Conservation (phyloP, 2,329 filamentous ascomycete species). For the Plectosphaerella sp. region DNA sequence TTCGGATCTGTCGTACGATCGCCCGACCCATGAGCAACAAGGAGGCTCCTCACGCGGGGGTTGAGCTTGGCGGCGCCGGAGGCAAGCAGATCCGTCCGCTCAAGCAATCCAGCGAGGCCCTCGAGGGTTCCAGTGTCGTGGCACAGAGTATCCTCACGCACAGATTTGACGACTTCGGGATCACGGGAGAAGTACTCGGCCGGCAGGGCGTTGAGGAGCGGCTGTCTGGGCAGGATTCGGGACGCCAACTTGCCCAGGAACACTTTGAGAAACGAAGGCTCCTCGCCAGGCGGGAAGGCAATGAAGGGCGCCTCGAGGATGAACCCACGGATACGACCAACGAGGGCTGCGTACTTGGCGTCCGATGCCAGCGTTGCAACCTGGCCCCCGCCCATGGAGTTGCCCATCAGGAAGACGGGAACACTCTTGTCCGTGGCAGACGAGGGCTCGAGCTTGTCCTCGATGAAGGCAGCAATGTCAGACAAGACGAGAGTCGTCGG, state of each 20-base stretch:
- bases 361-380: constrained; percentile 57
- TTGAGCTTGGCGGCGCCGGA: constrained; percentile 49
- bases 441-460: constrained; percentile 44
- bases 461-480: constrained; percentile 75
- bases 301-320: constrained; percentile 77
- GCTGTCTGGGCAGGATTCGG: constrained; percentile 60
- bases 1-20: constrained; percentile 67
- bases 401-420: constrained; percentile 81
- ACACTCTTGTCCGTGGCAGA: constrained; percentile 19
- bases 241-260: constrained; percentile 63
- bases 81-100: constrained; percentile 61
- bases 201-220: constrained; percentile 64
- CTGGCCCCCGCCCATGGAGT: constrained; percentile 87
- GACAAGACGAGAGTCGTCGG: constrained; percentile 67
- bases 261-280: constrained; percentile 61
- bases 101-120: constrained; percentile 71
- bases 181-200: constrained; percentile 64
- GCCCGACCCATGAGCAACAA: constrained; percentile 71
- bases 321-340: constrained; percentile 64
- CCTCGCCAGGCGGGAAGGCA: constrained; percentile 60
- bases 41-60: constrained; percentile 57
- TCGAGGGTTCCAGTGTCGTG: constrained; percentile 86
- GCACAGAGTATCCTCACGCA: constrained; percentile 64
- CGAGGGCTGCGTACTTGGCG: constrained; percentile 46
- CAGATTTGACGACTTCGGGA: constrained; percentile 53